These are phyloP conservation scores for Alternaria postmessia DNA, from an alignment of 2,329 filamentous ascomycete genomes.

Conservation along the genomic window DNA sequence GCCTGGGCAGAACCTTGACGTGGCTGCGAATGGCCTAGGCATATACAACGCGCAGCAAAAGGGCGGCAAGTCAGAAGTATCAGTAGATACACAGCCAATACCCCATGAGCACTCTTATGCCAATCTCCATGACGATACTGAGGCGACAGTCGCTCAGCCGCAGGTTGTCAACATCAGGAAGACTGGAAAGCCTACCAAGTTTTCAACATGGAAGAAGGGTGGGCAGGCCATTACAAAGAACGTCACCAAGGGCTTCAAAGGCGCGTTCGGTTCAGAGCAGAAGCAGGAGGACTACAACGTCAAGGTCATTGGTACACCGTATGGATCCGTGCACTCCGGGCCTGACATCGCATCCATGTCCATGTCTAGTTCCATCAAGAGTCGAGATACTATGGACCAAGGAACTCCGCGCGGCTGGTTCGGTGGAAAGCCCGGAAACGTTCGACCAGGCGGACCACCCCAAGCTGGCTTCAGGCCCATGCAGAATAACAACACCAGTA, in stretches of 20 bases:
- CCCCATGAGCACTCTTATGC: conserved; percentile 51
- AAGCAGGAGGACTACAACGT: conserved; percentile 65
- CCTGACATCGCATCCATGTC: conserved; percentile 46
- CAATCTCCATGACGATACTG: conserved; percentile 65
- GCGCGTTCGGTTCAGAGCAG: conserved; percentile 73
- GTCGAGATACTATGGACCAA: conserved; percentile 32
- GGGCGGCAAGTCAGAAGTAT: conserved; percentile 50
- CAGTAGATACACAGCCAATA: conserved; percentile 52
- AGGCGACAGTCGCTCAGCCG: conserved; percentile 73
- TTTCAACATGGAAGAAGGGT: conserved; percentile 99
- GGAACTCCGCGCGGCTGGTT: conserved; percentile 46
- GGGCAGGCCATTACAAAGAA: conserved; percentile 93
- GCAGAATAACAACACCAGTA: conserved; percentile 54
- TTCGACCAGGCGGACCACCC: conserved; percentile 17
- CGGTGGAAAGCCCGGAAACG: conserved; percentile 32
- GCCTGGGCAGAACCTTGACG: conserved; percentile 57
- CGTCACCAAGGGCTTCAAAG: conserved; percentile 91
- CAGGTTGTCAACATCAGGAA: conserved; percentile 96
- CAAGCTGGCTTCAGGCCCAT: conserved; percentile 41
- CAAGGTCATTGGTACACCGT: conserved; percentile 59
- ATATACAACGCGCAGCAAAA: conserved; percentile 61
- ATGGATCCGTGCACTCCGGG: conserved; percentile 47
- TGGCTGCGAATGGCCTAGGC: conserved; percentile 66
- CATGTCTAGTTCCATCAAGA: conserved; percentile 42
- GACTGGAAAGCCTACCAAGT: conserved; percentile 86